Conservation (phyloP, 2,329 filamentous ascomycete genomes). For the Epicoccum sorghinum region DNA sequence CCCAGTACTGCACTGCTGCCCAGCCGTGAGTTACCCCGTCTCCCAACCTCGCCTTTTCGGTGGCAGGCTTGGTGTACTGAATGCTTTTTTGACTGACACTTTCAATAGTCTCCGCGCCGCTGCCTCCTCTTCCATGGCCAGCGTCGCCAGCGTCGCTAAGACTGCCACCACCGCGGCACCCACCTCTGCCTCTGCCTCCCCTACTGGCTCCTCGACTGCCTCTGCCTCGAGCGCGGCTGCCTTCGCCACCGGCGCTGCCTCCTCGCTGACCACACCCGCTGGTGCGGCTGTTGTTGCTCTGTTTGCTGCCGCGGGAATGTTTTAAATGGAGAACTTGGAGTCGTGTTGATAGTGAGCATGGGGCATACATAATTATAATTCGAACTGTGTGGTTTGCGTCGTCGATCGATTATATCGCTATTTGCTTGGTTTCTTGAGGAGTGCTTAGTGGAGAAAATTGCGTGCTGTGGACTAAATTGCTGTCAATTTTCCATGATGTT, state of each 20-base stretch:
- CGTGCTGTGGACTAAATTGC: too few relatives aligned
- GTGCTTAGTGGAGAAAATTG: too few relatives aligned
- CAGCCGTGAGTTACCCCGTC: conserved; percentile 40
- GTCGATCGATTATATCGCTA: too few relatives aligned
- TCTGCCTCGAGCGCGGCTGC: conserved; percentile 16
- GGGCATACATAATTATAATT: too few relatives aligned
- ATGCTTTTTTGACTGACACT: not conserved
- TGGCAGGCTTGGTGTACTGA: too few relatives aligned
- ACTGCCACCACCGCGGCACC: conserved; percentile 20
- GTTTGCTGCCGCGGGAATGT: conserved; percentile 24
- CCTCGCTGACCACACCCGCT: conserved; percentile 12
- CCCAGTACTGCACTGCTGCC: conserved; percentile 51
- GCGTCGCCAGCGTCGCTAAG: conserved; percentile 27
- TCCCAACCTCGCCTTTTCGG: too few relatives aligned
- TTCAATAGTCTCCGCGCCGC: conserved; percentile 24
- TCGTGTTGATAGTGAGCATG: too few relatives aligned
- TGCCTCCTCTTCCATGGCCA: conserved; percentile 23
- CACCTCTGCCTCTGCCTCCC: conserved; percentile 12
- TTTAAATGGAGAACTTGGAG: conserved; percentile 15
- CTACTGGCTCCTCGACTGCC: conserved; percentile 6
- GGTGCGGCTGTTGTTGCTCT: conserved; percentile 37
- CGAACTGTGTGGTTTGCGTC: too few relatives aligned
- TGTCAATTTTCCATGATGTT: too few relatives aligned
- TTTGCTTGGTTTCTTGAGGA: too few relatives aligned
- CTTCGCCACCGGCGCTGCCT: conserved; percentile 28